Percentiles rank a stretch among this genome's conserved stretches.
These are phyloP conservation scores for Phytophthora pluvialis DNA, from an alignment of 352 stramenopile genomes.

Conservation along the genomic window DNA sequence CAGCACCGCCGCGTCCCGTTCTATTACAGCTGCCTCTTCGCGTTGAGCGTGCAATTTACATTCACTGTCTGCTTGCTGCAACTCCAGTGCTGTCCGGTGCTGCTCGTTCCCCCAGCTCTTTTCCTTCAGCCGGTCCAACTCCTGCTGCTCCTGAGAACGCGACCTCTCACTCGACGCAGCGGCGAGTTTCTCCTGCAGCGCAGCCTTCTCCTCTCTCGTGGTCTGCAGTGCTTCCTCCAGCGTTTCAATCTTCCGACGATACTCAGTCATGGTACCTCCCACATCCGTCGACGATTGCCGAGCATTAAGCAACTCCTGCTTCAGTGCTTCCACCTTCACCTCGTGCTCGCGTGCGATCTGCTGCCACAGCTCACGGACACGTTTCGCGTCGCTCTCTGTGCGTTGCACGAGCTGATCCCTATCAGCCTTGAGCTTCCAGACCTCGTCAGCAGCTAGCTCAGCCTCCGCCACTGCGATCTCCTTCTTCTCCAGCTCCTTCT, in stretches of 20 bases:
- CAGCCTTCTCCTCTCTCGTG: slow-evolving; percentile 45
- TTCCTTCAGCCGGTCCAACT: slow-evolving; percentile 47
- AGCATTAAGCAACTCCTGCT: slow-evolving; percentile 47
- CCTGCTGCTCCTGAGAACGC: slow-evolving; percentile 39
- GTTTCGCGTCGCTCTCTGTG: slow-evolving; percentile 74
- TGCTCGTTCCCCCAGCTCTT: slow-evolving; percentile 40
- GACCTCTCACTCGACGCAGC: slow-evolving; percentile 42
- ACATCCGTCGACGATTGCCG: slow-evolving; percentile 32
- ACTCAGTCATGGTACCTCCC: slow-evolving; percentile 32
- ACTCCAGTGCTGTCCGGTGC: slow-evolving; percentile 40
- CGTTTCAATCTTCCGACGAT: slow-evolving; percentile 39
- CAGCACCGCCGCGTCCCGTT: slow-evolving; percentile 48
- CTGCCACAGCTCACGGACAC: slow-evolving; percentile 79
- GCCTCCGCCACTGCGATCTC: slow-evolving; percentile 58
- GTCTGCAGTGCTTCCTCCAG: slow-evolving; percentile 42
- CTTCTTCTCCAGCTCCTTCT: slow-evolving; percentile 70
- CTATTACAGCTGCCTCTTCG: slow-evolving; percentile 50
- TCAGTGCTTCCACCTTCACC: slow-evolving; percentile 52
- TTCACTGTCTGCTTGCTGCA: slow-evolving; percentile 53
- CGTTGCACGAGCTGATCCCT: slow-evolving; percentile 67
- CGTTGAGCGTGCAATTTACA: slow-evolving; percentile 52
- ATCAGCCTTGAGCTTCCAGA: slow-evolving; percentile 48
- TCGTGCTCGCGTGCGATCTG: slow-evolving; percentile 79
- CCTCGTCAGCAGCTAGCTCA: slow-evolving; percentile 55
- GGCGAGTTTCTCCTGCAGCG: slow-evolving; percentile 49